Evolutionary conservation across 768 basidiomycete genomes (phyloP).

Genomic region (Gymnopilus dilepis): DNA sequence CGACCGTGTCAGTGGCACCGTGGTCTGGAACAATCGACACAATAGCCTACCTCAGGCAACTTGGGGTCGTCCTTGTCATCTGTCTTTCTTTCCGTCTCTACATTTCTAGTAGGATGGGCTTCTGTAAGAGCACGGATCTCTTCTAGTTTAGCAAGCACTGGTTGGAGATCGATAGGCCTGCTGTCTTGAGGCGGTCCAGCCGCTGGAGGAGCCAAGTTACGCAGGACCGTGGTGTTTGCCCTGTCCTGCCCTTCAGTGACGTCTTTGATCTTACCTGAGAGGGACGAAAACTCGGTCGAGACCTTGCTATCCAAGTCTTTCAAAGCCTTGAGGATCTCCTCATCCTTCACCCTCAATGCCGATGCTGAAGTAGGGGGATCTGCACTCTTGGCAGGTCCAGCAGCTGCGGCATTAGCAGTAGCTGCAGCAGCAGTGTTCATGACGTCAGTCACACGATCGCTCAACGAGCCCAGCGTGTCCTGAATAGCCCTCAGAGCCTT

Average conservation of each 20-base stretch:
- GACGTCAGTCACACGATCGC: constrained; percentile 16
- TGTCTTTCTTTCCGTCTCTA: background rate
- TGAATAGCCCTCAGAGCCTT: constrained; percentile 34
- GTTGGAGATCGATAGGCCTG: constrained; percentile 17
- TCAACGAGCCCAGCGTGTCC: constrained; percentile 30
- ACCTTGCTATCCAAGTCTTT: constrained; percentile 47
- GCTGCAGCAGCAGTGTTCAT: background rate
- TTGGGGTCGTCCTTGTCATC: background rate
- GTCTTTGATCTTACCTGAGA: constrained; percentile 36
- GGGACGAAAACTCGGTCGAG: constrained; percentile 39
- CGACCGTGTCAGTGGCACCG: background rate
- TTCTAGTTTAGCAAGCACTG: constrained; percentile 26
- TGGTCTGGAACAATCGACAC: background rate
- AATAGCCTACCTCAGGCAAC: constrained; percentile 6
- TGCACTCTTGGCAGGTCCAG: background rate
- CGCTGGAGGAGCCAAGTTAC: constrained; percentile 4
- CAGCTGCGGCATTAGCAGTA: constrained; percentile 10
- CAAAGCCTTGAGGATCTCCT: constrained; percentile 36
- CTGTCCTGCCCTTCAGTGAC: constrained; percentile 18
- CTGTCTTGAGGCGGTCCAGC: background rate
- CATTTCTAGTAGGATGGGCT: background rate
- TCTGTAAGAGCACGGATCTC: constrained; percentile 24
- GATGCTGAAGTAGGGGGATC: background rate
- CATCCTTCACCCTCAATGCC: background rate
- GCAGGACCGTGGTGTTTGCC: background rate